Evolutionary conservation across 306 rosid species (phyloP), one percentile per base, ranked within the genome.

Genomic region (Spatholobus suberectus): DNA sequence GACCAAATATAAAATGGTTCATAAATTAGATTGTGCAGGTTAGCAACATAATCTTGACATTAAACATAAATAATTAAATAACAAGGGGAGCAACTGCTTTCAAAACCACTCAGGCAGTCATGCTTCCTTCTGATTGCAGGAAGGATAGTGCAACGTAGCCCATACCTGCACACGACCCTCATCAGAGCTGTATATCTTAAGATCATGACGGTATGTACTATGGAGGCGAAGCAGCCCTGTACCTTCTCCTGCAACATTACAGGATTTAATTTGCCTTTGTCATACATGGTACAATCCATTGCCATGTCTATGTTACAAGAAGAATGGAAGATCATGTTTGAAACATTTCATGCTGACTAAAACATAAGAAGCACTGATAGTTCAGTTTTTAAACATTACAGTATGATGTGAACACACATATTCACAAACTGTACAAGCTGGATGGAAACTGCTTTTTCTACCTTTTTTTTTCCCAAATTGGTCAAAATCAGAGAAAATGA

Each of bases 111-210:
- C 26, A 23, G 34, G 70, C 73, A 34, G 44, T 8, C 14, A 65
- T 21, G 23, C 43, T 66, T 65, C 24, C 41, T 78, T 44, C 66
- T 21, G 15, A 69, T 63, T 35, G 46, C 18, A 80, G 20, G 20
- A 72, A 7, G 32, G 74, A 55, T 68, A 38, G 72, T 70, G 66
- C 14, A 51, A 40, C 7, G 43, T 21, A 63, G 34, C 67, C 43
- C 84, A 75, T 89, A 95, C 99, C 99, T 95, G 99, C 84, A 95
- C 99, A 70, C 99, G 99, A 34, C 99, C 99, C 91, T 95, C 99
- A 79, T 95, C 99, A 82, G 99, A 95, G 86, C 99, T 95, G 85
- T 95, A 95, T 80, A 95, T 95, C 89, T 95, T 95, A 69, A 95
- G 92, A 89, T 95, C 98, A 76, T 95, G 99, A 68, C 99, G 92